phyloP scores from a whole-genome alignment of 306 rosid genomes.

The Cucumis sativus region DNA sequence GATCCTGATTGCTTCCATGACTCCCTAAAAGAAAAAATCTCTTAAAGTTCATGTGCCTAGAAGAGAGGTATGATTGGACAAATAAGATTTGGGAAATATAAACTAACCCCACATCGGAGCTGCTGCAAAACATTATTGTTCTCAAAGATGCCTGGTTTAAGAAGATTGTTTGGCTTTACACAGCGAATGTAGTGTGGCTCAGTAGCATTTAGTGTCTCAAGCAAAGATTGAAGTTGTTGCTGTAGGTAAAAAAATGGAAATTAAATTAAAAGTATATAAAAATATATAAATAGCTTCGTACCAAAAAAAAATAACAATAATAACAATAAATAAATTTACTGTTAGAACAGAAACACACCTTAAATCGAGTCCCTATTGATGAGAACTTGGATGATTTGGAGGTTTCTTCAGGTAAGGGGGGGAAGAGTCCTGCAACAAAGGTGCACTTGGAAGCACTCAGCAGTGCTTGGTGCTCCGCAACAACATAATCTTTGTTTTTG shows the following conservation, averaged over 20 bases:
- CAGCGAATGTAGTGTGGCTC: constrained; percentile 96
- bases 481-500: constrained; percentile 92
- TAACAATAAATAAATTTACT: neutral
- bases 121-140: constrained; percentile 67
- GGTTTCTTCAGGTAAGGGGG: constrained; percentile 74
- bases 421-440: constrained; percentile 78
- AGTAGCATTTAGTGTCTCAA: constrained; percentile 83
- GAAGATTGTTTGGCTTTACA: constrained; percentile 89
- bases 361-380: constrained; percentile 75
- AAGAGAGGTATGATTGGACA: neutral
- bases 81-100: constrained; percentile 3
- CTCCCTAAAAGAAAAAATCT: constrained; percentile 49
- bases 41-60: constrained; percentile 2
- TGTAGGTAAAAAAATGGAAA: constrained; percentile 18
- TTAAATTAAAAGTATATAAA: constrained; percentile 4
- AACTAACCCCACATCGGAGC: constrained; percentile 86
- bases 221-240: constrained; percentile 89
- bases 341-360: constrained; percentile 35
- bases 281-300: no score
- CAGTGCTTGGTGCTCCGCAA: constrained; percentile 84
- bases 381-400: constrained; percentile 88
- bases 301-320: no score
- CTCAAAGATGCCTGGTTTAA: constrained; percentile 80
- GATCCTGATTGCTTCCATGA: constrained; percentile 98
- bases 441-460: constrained; percentile 66